Percentiles rank a stretch among this genome's conserved stretches.
phyloP scores from a whole-genome alignment of 805 yeast species.

The Debaryomyces tyrocola region DNA sequence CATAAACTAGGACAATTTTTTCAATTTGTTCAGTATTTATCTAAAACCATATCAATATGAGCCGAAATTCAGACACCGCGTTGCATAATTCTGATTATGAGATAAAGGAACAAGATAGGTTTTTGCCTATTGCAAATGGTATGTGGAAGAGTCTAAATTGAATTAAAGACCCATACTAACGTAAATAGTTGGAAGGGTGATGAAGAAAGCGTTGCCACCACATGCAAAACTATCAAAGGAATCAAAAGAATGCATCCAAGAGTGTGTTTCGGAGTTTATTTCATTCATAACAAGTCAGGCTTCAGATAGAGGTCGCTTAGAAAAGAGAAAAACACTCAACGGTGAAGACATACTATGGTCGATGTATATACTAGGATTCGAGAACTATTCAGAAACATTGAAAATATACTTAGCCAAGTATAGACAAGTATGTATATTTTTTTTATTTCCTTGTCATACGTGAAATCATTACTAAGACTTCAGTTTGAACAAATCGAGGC shows the following conservation, averaged over 20 bases:
- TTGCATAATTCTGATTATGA: constrained; percentile 37
- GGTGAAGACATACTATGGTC: constrained; percentile 77
- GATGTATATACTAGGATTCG: constrained; percentile 70
- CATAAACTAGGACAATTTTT: not conserved
- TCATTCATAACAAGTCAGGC: constrained; percentile 82
- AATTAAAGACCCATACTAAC: constrained; percentile 7
- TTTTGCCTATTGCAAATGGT: constrained; percentile 45
- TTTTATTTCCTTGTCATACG: not conserved
- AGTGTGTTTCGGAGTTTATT: constrained; percentile 79
- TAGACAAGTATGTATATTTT: constrained; percentile 12
- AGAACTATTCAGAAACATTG: constrained; percentile 74
- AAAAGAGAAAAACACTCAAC: constrained; percentile 72
- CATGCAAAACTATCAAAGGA: constrained; percentile 79
- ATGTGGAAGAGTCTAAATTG: constrained; percentile 10
- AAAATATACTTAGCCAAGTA: constrained; percentile 55
- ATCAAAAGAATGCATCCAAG: constrained; percentile 79
- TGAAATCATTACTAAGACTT: constrained; percentile 6
- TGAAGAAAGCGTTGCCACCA: constrained; percentile 71
- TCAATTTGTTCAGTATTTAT: not conserved
- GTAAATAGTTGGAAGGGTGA: constrained; percentile 57
- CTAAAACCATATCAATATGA: not conserved
- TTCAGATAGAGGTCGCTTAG: constrained; percentile 68
- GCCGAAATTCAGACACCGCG: not conserved
- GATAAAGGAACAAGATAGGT: constrained; percentile 46
- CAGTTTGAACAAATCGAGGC: constrained; percentile 17